Conservation (phyloP, 1,284 basidiomycete genomes). For the Trichosporon sp. region DNA sequence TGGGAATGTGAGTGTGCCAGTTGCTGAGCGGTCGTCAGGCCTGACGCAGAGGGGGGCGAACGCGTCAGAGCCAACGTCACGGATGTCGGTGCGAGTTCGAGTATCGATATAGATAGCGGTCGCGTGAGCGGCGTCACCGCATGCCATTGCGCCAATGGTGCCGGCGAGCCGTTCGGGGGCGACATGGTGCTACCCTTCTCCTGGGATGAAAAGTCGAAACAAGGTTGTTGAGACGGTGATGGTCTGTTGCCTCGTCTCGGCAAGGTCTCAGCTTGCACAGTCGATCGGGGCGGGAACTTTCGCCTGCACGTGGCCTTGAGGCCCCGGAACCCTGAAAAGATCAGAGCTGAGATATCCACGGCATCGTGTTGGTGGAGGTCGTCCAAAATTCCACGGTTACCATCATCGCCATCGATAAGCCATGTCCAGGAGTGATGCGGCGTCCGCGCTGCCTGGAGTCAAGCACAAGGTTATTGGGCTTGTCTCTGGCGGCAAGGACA, state of each 20-base stretch:
- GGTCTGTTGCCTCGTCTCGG: background rate
- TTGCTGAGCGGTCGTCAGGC: constrained; percentile 16
- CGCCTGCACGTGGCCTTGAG: background rate
- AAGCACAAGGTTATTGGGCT: constrained; percentile 78
- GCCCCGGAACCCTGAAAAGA: background rate
- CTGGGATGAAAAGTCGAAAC: background rate
- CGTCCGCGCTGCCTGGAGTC: constrained; percentile 22
- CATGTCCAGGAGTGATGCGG: background rate
- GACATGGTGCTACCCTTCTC: constrained; percentile 18
- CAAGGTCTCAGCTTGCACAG: background rate
- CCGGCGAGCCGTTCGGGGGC: constrained; percentile 14
- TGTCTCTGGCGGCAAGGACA: constrained; percentile 96
- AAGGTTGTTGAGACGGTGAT: background rate
- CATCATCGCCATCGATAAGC: background rate
- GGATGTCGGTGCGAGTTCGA: constrained; percentile 46
- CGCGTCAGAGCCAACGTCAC: constrained; percentile 46
- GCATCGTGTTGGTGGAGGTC: background rate
- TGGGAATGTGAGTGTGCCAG: constrained; percentile 13
- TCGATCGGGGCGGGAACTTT: constrained; percentile 1
- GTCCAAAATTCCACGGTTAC: background rate
- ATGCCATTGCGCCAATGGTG: constrained; percentile 41
- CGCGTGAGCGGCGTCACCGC: constrained; percentile 43
- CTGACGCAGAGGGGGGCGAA: constrained; percentile 20
- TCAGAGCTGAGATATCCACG: background rate
- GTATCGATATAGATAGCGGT: constrained; percentile 44